Base-by-base conservation (phyloP, 768 basidiomycete genomes). In the Panaeolus cyanescens region DNA sequence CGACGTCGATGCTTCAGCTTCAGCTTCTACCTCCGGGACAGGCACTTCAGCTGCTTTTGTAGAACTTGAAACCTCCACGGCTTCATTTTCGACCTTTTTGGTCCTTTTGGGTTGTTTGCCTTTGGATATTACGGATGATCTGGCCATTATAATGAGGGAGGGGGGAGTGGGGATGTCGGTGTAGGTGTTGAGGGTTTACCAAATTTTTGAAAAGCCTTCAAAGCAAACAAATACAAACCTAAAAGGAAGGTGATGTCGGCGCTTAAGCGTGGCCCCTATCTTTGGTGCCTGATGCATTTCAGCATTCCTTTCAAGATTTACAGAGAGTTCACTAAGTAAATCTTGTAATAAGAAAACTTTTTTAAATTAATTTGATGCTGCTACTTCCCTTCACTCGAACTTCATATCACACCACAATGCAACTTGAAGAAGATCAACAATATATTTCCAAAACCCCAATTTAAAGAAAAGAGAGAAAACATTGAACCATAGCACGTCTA, bases 41-140 rank as follows among this genome's bases (percentile, higher is more conserved):
- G n/a, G n/a, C 4, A 39, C 39, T 58, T 42, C 36, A 40, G 31
- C 53, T 12, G 58, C 54, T 50, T 54, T 59, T 28, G 62, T 54
- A 5, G 54, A n/a, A 19, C 17, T 36, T 39, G 60, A 25, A 19
- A 19, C 55, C 25, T 40, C 59, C 36, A 59, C 59, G 30, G 42
- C 54, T 20, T 37, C 59, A 4, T 55, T 57, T 28, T 56, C 37
- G 12, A 55, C 32, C 55, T 68, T 64, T 30, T 37, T 30, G 15
- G 62, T 25, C 22, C 30, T 50, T 50, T 50, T 50, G 12, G 25
- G 22, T 30, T 28, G 25, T 50, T 50, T 50, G 45, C 45, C 45
- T 50, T 50, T 50, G 9, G 45, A 9, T 13, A 50, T 13, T 28
- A 50, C 30, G 22, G 45, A 50, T 30, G 45, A 50, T 50, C 45